phyloP scores from a whole-genome alignment of 2,329 filamentous ascomycete species.

The Colletotrichum scovillei region DNA sequence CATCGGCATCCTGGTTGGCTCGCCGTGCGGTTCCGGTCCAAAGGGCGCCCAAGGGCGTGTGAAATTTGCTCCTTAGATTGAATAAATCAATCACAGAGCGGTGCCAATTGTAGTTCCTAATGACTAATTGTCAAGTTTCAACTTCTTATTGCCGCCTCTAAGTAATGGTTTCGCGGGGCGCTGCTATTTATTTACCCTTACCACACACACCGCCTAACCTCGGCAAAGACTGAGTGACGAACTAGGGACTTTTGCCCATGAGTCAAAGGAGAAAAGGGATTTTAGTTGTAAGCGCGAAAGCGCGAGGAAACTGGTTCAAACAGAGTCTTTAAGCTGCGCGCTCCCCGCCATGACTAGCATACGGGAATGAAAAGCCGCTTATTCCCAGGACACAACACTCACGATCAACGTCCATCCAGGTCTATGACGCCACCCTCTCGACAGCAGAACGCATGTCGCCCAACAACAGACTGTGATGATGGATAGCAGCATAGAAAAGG shows the following conservation, averaged over 20 bases:
- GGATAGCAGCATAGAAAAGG: constrained; percentile 17
- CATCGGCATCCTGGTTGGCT: constrained; percentile 24
- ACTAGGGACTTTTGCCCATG: background rate
- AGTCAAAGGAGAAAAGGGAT: background rate
- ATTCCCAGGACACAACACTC: background rate
- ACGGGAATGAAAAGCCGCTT: background rate
- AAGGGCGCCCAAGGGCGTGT: background rate
- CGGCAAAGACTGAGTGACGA: background rate
- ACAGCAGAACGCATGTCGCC: background rate
- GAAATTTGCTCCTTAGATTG: background rate
- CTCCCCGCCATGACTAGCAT: background rate
- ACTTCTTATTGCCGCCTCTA: background rate
- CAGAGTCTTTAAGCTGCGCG: background rate
- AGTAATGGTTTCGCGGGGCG: background rate
- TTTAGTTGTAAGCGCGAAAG: background rate
- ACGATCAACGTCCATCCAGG: background rate
- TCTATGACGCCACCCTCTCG: constrained; percentile 1
- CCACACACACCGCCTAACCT: constrained; percentile 4
- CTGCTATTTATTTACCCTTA: background rate
- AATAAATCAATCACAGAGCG: background rate
- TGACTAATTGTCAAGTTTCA: background rate
- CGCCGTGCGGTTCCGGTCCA: constrained; percentile 25
- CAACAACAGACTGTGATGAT: background rate
- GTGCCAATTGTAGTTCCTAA: background rate
- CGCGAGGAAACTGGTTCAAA: background rate